Conservation (phyloP, 106 monocot genomes). For the Dendrobium chrysotoxum region DNA sequence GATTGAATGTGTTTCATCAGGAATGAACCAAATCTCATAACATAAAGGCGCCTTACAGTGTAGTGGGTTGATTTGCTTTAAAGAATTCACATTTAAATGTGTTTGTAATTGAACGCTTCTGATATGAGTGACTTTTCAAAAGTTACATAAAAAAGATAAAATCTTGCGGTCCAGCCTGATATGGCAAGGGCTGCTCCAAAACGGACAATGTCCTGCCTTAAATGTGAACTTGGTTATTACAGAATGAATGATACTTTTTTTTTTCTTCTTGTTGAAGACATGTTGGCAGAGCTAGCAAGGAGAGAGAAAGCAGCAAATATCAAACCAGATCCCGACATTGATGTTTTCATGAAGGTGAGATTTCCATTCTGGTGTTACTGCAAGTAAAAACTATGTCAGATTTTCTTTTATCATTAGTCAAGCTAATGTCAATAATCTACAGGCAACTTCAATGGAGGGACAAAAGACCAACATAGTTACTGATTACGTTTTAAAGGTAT, state of each 20-base stretch:
- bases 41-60: no score
- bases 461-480: slow-evolving; percentile 27
- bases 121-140: no score
- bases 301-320: slow-evolving; percentile 47
- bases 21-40: no score
- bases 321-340: slow-evolving; percentile 50
- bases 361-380: neutral
- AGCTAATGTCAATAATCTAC: neutral
- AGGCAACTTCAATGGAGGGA: slow-evolving; percentile 35
- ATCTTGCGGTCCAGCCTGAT: no score
- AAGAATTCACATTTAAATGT: no score
- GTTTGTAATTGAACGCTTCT: no score
- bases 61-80: no score
- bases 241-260: neutral
- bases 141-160: no score
- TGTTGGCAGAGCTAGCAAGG: slow-evolving; percentile 47
- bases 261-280: slow-evolving; percentile 16
- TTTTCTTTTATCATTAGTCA: neutral
- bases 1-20: neutral
- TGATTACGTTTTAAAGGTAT: slow-evolving; percentile 55
- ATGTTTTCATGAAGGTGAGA: slow-evolving; percentile 51
- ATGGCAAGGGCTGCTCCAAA: no score
- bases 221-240: no score
- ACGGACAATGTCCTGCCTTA: no score
- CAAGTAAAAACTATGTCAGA: neutral